Percentiles rank a stretch among this genome's conserved stretches.
Conservation (phyloP, 164 flowering plant species). For the Dillenia turbinata region DNA sequence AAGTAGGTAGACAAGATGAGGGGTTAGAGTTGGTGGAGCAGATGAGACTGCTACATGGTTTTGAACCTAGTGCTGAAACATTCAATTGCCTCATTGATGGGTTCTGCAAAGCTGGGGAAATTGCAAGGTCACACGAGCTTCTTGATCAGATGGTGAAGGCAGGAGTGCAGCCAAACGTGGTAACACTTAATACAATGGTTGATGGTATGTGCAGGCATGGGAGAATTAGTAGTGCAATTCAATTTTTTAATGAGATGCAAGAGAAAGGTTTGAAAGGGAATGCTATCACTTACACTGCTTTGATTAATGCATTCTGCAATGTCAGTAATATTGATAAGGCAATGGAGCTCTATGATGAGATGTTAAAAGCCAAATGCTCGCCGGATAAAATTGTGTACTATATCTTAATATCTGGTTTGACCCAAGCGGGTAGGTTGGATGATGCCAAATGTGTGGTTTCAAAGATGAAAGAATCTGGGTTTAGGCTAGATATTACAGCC, state of each 20-base stretch:
- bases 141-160: slow-evolving; percentile 48
- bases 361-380: slow-evolving; percentile 29
- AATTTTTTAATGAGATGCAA: slow-evolving; percentile 46
- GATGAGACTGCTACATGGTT: slow-evolving; percentile 38
- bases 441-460: slow-evolving; percentile 44
- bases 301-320: slow-evolving; percentile 60
- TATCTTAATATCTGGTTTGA: slow-evolving; percentile 61
- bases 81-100: slow-evolving; percentile 78
- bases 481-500: slow-evolving; percentile 41
- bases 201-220: slow-evolving; percentile 77
- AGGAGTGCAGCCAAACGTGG: slow-evolving; percentile 36
- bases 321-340: slow-evolving; percentile 62
- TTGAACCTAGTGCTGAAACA: slow-evolving; percentile 48
- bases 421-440: slow-evolving; percentile 56
- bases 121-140: slow-evolving; percentile 45
- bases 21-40: slow-evolving; percentile 43
- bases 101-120: slow-evolving; percentile 65
- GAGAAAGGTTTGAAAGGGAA: slow-evolving; percentile 53
- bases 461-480: slow-evolving; percentile 60
- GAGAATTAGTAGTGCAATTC: slow-evolving; percentile 52
- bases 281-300: slow-evolving; percentile 45
- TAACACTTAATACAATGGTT: slow-evolving; percentile 58
- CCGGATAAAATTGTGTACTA: slow-evolving; percentile 68
- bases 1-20: slow-evolving; percentile 73
- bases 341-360: slow-evolving; percentile 52